These are phyloP conservation scores for Lichtheimia ramosa DNA, from an alignment of 371 early-diverging fungal genomes.

Conservation along the genomic window DNA sequence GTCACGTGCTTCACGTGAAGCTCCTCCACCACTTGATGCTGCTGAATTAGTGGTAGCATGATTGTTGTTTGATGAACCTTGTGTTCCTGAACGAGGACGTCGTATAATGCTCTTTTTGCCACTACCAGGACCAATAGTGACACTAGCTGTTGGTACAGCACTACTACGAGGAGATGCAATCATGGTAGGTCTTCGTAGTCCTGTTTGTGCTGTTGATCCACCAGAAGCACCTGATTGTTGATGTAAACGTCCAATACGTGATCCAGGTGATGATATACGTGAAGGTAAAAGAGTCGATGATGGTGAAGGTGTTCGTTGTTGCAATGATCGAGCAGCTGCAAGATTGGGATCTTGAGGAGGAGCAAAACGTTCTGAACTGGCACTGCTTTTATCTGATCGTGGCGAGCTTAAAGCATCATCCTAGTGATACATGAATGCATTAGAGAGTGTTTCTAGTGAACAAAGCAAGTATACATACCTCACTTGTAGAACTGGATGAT, in stretches of 20 bases:
- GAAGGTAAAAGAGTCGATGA: constrained; percentile 29
- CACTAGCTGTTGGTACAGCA: constrained; percentile 14
- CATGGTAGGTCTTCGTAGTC: constrained; percentile 15
- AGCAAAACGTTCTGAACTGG: constrained; percentile 19
- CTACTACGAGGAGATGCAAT: constrained; percentile 16
- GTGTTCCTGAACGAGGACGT: constrained; percentile 26
- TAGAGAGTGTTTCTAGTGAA: neutral
- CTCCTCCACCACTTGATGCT: constrained; percentile 3
- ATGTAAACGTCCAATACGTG: constrained; percentile 19
- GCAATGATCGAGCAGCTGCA: constrained; percentile 26
- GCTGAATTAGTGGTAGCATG: neutral
- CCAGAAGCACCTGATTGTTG: constrained; percentile 14
- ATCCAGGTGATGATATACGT: constrained; percentile 25
- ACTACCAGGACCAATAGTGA: constrained; percentile 10
- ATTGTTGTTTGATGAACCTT: constrained; percentile 8
- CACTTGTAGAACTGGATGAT: constrained; percentile 8
- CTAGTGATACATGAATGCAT: neutral
- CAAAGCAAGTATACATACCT: constrained; percentile 3
- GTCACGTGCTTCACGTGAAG: constrained; percentile 14
- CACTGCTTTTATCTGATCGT: neutral
- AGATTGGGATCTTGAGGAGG: constrained; percentile 25
- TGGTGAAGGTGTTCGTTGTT: constrained; percentile 27
- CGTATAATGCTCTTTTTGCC: constrained; percentile 9
- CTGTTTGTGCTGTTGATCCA: constrained; percentile 13
- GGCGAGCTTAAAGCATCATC: neutral